These are phyloP conservation scores for Coemansia sp. DNA, from an alignment of 192 early-diverging fungal species.

Conservation along the genomic window DNA sequence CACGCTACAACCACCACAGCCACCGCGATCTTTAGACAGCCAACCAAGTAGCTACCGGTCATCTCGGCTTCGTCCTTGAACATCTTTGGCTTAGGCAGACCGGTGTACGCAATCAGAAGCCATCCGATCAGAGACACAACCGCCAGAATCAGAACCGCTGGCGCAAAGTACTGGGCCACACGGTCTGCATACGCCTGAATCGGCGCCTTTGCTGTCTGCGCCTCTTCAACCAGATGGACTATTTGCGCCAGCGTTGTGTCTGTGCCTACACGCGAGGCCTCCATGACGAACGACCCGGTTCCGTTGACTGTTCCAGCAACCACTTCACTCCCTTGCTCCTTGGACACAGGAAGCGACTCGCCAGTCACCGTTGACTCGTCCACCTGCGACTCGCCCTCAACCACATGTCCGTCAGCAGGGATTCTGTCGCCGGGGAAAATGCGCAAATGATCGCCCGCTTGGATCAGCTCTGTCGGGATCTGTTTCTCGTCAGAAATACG, in stretches of 20 bases:
- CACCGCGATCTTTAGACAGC: conserved; percentile 87
- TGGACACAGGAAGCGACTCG: conserved; percentile 80
- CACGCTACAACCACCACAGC: conserved; percentile 96
- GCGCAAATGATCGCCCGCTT: conserved; percentile 83
- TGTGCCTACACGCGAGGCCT: conserved; percentile 80
- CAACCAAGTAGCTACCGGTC: conserved; percentile 69
- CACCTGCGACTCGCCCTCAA: conserved; percentile 71
- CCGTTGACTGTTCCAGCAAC: conserved; percentile 98
- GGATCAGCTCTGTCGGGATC: conserved; percentile 85
- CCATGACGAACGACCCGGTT: conserved; percentile 81
- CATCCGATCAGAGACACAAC: conserved; percentile 76
- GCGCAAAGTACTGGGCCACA: conserved; percentile 92
- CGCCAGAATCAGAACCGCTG: conserved; percentile 74
- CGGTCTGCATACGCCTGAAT: conserved; percentile 92
- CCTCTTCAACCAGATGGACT: conserved; percentile 88
- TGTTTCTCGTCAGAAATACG: conserved; percentile 57
- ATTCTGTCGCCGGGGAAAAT: conserved; percentile 92
- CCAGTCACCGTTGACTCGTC: conserved; percentile 98
- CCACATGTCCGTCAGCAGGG: conserved; percentile 84
- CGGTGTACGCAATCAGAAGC: conserved; percentile 61
- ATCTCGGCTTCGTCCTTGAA: conserved; percentile 54
- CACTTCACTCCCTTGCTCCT: conserved; percentile 62
- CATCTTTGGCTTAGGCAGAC: conserved; percentile 46
- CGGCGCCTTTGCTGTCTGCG: conserved; percentile 92
- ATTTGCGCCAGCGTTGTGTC: conserved; percentile 94